A percentile compares a stretch with the other conserved stretches of the same genome.
phyloP scores from a whole-genome alignment of 805 yeast genomes.

The Sungouiella thailandica region DNA sequence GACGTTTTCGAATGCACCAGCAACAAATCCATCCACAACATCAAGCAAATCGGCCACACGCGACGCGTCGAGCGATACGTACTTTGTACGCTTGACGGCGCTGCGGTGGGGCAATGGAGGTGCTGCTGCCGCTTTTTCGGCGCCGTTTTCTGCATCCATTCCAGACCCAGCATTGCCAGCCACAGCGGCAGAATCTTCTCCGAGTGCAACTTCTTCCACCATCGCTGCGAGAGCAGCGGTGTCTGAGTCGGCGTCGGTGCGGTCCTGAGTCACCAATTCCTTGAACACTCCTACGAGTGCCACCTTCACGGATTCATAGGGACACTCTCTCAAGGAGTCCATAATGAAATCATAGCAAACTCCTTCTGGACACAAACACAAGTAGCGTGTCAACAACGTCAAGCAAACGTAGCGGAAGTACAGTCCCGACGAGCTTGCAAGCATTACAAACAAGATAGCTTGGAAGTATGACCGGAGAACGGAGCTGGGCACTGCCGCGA shows the following conservation, averaged over 20 bases:
- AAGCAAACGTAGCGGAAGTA: conserved; percentile 41
- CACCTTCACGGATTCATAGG: conserved; percentile 55
- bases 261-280: conserved; percentile 49
- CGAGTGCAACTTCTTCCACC: too few relatives aligned
- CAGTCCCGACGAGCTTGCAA: conserved; percentile 8
- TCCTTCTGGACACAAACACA: conserved; percentile 54
- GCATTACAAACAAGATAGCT: conserved; percentile 19
- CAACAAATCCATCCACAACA: conserved; percentile 35
- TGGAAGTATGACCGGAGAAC: conserved; percentile 29
- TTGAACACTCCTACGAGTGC: conserved; percentile 64
- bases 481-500: conserved; percentile 26
- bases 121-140: conserved; percentile 18
- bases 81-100: conserved; percentile 25
- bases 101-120: conserved; percentile 18
- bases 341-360: conserved; percentile 54
- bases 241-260: too few relatives aligned
- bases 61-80: conserved; percentile 38
- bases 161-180: too few relatives aligned
- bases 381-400: conserved; percentile 59
- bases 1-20: conserved; percentile 26
- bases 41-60: conserved; percentile 41
- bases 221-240: too few relatives aligned
- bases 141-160: too few relatives aligned
- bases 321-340: conserved; percentile 64
- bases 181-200: too few relatives aligned